Percentiles rank a stretch among this genome's conserved stretches.
Evolutionary conservation across 306 rosid genomes (phyloP).

Genomic region (Cicer chorassanicum): DNA sequence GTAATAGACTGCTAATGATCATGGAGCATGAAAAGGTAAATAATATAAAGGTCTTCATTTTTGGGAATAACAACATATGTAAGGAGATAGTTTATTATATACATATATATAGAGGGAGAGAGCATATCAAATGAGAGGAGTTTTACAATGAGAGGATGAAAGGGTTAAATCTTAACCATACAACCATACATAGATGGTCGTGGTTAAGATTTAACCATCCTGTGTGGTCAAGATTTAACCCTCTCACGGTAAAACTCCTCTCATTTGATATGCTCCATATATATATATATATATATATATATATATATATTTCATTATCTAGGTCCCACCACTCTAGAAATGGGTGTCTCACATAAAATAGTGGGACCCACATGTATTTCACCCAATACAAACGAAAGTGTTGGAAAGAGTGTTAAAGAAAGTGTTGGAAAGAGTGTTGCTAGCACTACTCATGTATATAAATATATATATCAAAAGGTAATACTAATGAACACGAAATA

Average conservation of each 20-base stretch:
- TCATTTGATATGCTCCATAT: neutral
- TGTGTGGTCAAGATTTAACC: neutral
- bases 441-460: neutral
- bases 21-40: constrained; percentile 13
- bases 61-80: constrained; percentile 14
- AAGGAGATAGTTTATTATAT: constrained; percentile 6
- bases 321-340: too few relatives aligned
- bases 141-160: neutral
- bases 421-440: too few relatives aligned
- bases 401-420: too few relatives aligned
- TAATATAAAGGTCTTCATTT: constrained; percentile 7
- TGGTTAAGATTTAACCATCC: too few relatives aligned
- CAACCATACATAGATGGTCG: too few relatives aligned
- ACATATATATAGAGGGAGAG: neutral
- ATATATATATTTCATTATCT: too few relatives aligned
- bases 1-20: constrained; percentile 23
- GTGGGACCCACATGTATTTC: too few relatives aligned
- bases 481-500: constrained; percentile 48
- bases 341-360: too few relatives aligned
- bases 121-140: neutral
- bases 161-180: neutral
- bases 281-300: neutral
- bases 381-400: too few relatives aligned
- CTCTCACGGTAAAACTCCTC: neutral
- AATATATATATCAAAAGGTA: neutral